These are phyloP conservation scores for Raphanus raphanistrum DNA, from an alignment of 345 rosid genomes.

Conservation along the genomic window DNA sequence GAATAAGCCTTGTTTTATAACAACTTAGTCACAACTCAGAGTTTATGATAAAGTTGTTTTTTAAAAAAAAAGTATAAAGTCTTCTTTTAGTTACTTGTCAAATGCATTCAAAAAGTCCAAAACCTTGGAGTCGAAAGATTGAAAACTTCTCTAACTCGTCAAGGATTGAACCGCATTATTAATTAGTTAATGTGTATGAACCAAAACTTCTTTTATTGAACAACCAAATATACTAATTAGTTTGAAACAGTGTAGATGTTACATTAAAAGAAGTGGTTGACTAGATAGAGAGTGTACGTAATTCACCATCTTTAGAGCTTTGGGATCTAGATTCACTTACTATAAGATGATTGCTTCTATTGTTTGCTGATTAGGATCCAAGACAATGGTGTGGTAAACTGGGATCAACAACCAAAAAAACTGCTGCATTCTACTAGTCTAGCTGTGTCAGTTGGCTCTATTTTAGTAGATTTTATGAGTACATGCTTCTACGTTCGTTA, in stretches of 20 bases:
- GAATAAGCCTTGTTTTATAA: neutral
- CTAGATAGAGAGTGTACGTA: neutral
- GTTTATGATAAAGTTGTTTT: neutral
- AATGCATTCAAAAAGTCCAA: neutral
- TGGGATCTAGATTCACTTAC: neutral
- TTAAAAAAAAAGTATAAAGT: neutral
- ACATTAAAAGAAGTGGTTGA: neutral
- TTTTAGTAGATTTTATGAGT: neutral
- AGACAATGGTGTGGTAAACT: too few relatives aligned
- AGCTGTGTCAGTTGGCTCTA: too few relatives aligned
- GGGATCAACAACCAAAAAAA: too few relatives aligned
- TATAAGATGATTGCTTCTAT: neutral
- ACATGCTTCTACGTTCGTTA: neutral
- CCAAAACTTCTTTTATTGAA: neutral
- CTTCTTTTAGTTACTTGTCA: constrained; percentile 5
- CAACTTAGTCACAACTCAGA: neutral
- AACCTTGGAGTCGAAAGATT: neutral
- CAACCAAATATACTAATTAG: neutral
- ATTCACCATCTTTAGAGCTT: neutral
- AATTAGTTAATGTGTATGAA: neutral
- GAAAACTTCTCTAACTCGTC: neutral
- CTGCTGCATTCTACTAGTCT: too few relatives aligned
- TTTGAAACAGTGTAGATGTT: neutral
- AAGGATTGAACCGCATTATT: neutral
- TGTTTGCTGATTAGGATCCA: neutral